Base-by-base conservation (phyloP, 257 asterid genomes). In the Salvia hispanica region DNA sequence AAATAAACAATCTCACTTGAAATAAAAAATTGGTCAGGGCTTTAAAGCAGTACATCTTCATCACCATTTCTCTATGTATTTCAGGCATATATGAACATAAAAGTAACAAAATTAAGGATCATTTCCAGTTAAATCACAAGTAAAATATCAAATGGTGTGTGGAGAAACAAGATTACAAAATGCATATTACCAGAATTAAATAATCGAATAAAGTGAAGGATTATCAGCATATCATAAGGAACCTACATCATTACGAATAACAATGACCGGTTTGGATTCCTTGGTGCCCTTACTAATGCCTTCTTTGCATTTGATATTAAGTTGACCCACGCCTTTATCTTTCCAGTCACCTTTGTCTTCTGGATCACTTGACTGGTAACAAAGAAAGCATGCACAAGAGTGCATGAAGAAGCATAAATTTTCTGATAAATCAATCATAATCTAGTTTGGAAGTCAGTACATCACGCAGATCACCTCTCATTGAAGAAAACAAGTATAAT, bases 241-340 rank as follows among this genome's bases (percentile, higher is more conserved):
- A 82, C 99, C 15, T 82, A 94, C 99, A 73, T 94, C 99, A 75
- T 94, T 94, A 64, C 96, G 96, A 44, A 94, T 80, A 66, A 94
- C 59, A 76, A 94, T 80, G 72, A 90, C 82, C 39, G 99, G 99
- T 73, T 87, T 94, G 46, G 99, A 91, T 77, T 94, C 97, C 66
- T 76, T 86, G 75, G 90, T 80, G 65, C 96, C 96, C 90, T 91
- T 91, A 73, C 74, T 74, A 18, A 78, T 36, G 46, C 95, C 99
- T 81, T 94, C 96, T 69, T 80, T 87, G 86, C 99, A 94, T 83
- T 82, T 94, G 77, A 94, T 87, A 66, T 76, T 81, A 70, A 94
- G 96, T 65, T 85, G 90, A 57, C 99, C 97, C 52, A 80, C 77
- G 73, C 99, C 99, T 80, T 77, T 94, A 75, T 94, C 95, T 79